phyloP scores from a whole-genome alignment of 164 flowering plant species.

The Magnolia officinalis region DNA sequence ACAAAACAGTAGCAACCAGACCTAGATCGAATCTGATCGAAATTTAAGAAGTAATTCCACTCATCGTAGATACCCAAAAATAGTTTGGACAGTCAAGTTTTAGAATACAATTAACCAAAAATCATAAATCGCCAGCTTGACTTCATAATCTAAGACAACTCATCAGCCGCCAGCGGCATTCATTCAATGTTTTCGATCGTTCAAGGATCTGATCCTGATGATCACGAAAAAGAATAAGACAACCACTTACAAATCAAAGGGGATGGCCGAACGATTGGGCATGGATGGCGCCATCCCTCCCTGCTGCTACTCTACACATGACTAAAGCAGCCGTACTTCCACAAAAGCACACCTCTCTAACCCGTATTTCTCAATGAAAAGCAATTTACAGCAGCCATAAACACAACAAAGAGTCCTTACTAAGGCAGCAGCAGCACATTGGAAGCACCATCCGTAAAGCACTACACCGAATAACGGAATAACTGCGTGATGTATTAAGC shows the following conservation, averaged over 20 bases:
- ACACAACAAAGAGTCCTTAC: constrained; percentile 8
- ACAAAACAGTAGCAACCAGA: no score
- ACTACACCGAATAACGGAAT: no score
- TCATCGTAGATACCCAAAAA: neutral
- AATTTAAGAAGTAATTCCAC: neutral
- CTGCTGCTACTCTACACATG: constrained; percentile 20
- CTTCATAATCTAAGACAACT: neutral
- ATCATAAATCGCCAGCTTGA: neutral
- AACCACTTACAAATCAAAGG: neutral
- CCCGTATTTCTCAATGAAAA: constrained; percentile 6
- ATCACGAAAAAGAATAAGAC: constrained; percentile 7
- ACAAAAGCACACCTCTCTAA: constrained; percentile 12
- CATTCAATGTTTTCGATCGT: neutral
- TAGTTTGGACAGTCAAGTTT: neutral
- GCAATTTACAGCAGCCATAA: constrained; percentile 23
- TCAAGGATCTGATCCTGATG: constrained; percentile 1
- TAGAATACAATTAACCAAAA: constrained; percentile 3
- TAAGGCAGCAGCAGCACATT: neutral
- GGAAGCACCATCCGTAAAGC: neutral
- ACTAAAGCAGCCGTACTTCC: constrained; percentile 12
- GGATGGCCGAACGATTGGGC: neutral
- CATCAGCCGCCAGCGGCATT: neutral
- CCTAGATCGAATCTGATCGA: no score
- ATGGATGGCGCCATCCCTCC: constrained; percentile 15
- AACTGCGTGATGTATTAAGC: neutral